Evolutionary conservation across 2,329 filamentous ascomycete genomes (phyloP), one percentile per base, ranked within the genome.

Genomic region (Fusarium tuaranense): DNA sequence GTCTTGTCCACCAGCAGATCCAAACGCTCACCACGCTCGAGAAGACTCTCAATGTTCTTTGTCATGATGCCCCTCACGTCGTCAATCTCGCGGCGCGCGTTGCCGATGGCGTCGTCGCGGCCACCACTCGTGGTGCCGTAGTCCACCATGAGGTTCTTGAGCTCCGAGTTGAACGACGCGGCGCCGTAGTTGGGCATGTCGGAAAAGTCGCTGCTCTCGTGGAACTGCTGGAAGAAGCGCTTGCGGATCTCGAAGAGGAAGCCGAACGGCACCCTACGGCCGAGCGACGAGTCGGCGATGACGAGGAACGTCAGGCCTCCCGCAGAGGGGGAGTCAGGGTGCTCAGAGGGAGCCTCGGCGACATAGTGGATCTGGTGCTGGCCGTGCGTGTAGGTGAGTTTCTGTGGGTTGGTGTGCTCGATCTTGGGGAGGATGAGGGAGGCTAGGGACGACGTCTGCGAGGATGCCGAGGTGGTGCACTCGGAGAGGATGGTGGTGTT

Each of bases 1-100:
- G 97, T 99, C 91, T 99, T 98, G 83, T 98, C 95, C 25, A 99
- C 95, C 55, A 99, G 86, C 76, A 98, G 83, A 84, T 98, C 95
- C 80, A 99, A 96, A 74, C 96, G 88, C 88, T 99, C 97, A 41
- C 97, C 95, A 38, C 95, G 88, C 88, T 98, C 95, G 46, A 98
- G 86, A 73, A 98, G 88, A 63, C 93, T 90, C 87, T 98, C 95
- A 75, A 98, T 98, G 82, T 98, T 98, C 86, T 95, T 92, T 67
- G 94, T 97, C 95, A 98, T 98, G 82, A 98, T 97, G 73, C 95
- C 94, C 66, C 93, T 87, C 62, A 97, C 95, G 79, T 94, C 95
- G 76, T 98, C 95, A 78, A 99, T 98, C 85, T 98, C 97, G 67
- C 91, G 88, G 83, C 94, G 93, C 41, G 95, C 96, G 71, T 93